Percentiles rank a stretch among this genome's conserved stretches.
These are phyloP conservation scores for Chaetomium tenue DNA, from an alignment of 495 filamentous ascomycete species.

Conservation along the genomic window DNA sequence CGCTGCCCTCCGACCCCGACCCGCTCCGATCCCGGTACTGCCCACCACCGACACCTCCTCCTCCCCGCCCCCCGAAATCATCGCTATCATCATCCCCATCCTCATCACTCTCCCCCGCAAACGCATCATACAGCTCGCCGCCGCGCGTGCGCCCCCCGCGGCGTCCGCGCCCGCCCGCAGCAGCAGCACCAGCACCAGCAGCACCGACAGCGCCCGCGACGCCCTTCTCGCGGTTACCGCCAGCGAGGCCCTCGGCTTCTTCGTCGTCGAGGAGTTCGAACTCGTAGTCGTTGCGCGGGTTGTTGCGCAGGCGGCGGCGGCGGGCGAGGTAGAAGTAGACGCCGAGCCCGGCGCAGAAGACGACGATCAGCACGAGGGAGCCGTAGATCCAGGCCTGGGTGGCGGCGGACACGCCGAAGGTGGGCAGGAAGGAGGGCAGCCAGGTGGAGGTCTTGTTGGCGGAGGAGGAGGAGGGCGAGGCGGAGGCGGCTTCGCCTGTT, in stretches of 20 bases:
- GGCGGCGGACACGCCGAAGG: slow-evolving; percentile 86
- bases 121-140: slow-evolving; percentile 90
- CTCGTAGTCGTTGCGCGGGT: slow-evolving; percentile 81
- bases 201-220: slow-evolving; percentile 1
- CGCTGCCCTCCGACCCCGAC: slow-evolving; percentile 6
- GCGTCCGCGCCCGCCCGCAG: slow-evolving; percentile 2
- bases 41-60: slow-evolving; percentile 9
- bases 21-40: slow-evolving; percentile 24
- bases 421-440: slow-evolving; percentile 87
- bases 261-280: slow-evolving; percentile 89
- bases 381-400: slow-evolving; percentile 97
- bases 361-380: slow-evolving; percentile 72
- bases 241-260: slow-evolving; percentile 59
- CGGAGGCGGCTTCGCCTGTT: slow-evolving; percentile 27
- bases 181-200: not conserved
- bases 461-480: slow-evolving; percentile 27
- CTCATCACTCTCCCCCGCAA: slow-evolving; percentile 66
- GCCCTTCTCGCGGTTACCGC: slow-evolving; percentile 27
- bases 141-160: slow-evolving; percentile 56
- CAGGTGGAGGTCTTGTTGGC: slow-evolving; percentile 49
- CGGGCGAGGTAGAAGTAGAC: slow-evolving; percentile 77
- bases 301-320: slow-evolving; percentile 69
- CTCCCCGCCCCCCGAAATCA: slow-evolving; percentile 16
- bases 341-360: slow-evolving; percentile 78
- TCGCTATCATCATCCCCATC: slow-evolving; percentile 17